A percentile compares a stretch with the other conserved stretches of the same genome.
These are phyloP conservation scores for Chalara sp. DNA, from an alignment of 2,329 filamentous ascomycete species.

Conservation along the genomic window DNA sequence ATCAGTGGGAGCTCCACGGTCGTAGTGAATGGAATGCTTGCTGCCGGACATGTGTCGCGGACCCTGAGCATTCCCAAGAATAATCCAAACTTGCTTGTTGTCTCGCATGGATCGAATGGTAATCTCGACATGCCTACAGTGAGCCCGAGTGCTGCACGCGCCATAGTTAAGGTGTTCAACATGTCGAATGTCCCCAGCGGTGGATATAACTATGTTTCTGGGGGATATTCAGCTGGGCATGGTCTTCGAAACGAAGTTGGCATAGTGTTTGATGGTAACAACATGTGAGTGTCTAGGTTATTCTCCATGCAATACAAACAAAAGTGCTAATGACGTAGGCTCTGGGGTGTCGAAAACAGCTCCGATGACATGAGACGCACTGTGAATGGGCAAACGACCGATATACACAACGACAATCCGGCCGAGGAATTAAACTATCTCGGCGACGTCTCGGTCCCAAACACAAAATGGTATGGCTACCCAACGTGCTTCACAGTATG, in stretches of 20 bases:
- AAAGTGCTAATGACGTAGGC: not conserved
- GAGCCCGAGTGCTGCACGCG: constrained; percentile 8
- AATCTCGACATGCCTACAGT: constrained; percentile 12
- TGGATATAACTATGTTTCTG: constrained; percentile 13
- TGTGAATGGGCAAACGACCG: constrained; percentile 4
- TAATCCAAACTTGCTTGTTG: constrained; percentile 11
- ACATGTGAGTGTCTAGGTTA: constrained; percentile 1
- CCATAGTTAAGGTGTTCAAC: constrained; percentile 15
- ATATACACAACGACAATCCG: constrained; percentile 14
- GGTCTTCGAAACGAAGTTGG: constrained; percentile 17
- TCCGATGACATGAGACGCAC: constrained; percentile 10
- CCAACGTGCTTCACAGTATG: constrained; percentile 16
- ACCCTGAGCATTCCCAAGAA: constrained; percentile 9
- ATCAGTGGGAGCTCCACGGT: constrained; percentile 1
- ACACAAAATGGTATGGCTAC: constrained; percentile 14
- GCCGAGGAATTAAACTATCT: constrained; percentile 15
- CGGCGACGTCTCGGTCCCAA: constrained; percentile 11
- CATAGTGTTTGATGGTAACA: constrained; percentile 2
- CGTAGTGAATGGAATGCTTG: constrained; percentile 12
- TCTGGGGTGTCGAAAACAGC: constrained; percentile 11
- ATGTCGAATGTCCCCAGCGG: constrained; percentile 6
- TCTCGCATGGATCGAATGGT: constrained; percentile 14
- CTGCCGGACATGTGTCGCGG: constrained; percentile 10
- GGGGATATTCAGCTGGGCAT: constrained; percentile 10
- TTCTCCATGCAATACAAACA: not conserved